Evolutionary conservation across 164 flowering plant genomes (phyloP).

Genomic region (Chimonanthus praecox): DNA sequence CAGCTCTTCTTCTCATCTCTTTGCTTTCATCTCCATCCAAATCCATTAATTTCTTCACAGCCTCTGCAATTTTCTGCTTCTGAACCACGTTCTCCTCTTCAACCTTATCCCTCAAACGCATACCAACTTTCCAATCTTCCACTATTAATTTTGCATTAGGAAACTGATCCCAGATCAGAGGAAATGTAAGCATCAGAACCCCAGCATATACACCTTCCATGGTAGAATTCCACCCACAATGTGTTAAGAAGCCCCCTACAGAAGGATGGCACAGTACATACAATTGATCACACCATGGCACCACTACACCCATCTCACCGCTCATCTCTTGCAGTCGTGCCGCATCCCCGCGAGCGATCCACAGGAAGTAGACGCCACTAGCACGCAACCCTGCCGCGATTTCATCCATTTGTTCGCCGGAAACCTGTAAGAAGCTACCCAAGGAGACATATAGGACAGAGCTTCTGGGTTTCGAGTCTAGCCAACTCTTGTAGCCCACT

Average conservation of each 20-base stretch:
- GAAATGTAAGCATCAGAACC: constrained; percentile 53
- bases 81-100: constrained; percentile 13
- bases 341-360: constrained; percentile 40
- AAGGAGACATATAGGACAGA: constrained; percentile 42
- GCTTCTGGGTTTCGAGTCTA: constrained; percentile 28
- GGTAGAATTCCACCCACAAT: constrained; percentile 45
- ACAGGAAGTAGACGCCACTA: constrained; percentile 31
- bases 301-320: constrained; percentile 37
- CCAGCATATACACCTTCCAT: constrained; percentile 28
- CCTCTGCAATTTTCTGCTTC: background rate
- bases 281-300: constrained; percentile 73
- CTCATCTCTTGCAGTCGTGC: constrained; percentile 17
- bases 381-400: constrained; percentile 21
- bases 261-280: constrained; percentile 51
- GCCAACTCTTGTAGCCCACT: constrained; percentile 31
- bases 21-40: constrained; percentile 9
- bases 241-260: constrained; percentile 63
- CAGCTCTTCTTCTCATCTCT: constrained; percentile 6
- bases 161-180: constrained; percentile 42
- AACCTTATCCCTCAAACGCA: constrained; percentile 27
- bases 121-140: constrained; percentile 62
- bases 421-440: constrained; percentile 35
- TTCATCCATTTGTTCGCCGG: constrained; percentile 35
- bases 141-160: constrained; percentile 35
- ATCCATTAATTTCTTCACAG: constrained; percentile 5